Conservation (phyloP, 805 yeast genomes). For the Wickerhamomyces tratensis region DNA sequence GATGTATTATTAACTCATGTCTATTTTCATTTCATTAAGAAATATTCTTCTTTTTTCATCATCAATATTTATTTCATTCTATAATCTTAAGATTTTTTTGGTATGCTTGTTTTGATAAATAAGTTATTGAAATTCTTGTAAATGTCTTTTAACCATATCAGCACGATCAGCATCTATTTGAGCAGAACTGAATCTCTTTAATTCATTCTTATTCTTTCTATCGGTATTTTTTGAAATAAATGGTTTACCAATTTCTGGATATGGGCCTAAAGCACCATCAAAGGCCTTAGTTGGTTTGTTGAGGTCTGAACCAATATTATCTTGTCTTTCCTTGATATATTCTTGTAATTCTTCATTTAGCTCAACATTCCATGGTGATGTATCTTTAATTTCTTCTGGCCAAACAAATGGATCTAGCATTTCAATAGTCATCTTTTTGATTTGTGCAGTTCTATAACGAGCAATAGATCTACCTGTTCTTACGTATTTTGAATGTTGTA, state of each 20-base stretch:
- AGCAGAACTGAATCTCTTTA: slow-evolving; percentile 3
- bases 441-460: slow-evolving; percentile 70
- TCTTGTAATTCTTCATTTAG: slow-evolving; percentile 38
- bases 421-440: slow-evolving; percentile 94
- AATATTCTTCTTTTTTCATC: too few relatives aligned
- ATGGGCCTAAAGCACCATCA: slow-evolving; percentile 55
- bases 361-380: slow-evolving; percentile 29
- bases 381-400: slow-evolving; percentile 58
- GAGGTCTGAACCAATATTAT: slow-evolving; percentile 54
- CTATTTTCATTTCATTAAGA: too few relatives aligned
- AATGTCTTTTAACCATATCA: background rate
- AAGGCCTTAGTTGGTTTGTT: slow-evolving; percentile 62
- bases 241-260: slow-evolving; percentile 52
- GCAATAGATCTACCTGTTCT: slow-evolving; percentile 52
- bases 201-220: slow-evolving; percentile 10
- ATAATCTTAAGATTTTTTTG: too few relatives aligned
- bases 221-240: slow-evolving; percentile 41
- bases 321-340: slow-evolving; percentile 40
- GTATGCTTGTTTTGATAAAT: background rate
- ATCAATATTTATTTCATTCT: background rate
- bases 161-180: slow-evolving; percentile 7
- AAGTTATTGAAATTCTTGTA: background rate
- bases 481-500: slow-evolving; percentile 61
- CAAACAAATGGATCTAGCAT: slow-evolving; percentile 93
- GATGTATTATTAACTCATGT: too few relatives aligned